These are phyloP conservation scores for Globisporangium heterothallicum DNA, from an alignment of 352 stramenopile genomes.

Conservation along the genomic window DNA sequence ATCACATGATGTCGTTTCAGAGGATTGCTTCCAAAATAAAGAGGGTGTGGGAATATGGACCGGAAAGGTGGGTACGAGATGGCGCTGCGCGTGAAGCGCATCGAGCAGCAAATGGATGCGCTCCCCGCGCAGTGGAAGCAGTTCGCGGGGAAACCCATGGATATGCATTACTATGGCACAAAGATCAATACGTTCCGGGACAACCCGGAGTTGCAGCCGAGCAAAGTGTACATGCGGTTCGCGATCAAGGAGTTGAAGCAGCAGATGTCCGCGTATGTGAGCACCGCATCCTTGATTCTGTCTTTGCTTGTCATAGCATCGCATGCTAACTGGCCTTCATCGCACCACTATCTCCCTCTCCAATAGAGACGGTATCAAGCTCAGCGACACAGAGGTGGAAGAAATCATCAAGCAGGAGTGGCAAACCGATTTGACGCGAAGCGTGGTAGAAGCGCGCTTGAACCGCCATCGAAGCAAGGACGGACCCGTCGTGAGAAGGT, in stretches of 20 bases:
- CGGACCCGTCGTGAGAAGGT: constrained; percentile 47
- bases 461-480: constrained; percentile 57
- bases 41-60: not conserved
- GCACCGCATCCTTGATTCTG: not conserved
- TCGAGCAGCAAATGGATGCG: constrained; percentile 51
- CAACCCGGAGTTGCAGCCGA: constrained; percentile 42
- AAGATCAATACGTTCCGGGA: constrained; percentile 61
- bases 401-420: constrained; percentile 54
- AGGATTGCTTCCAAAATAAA: too few species aligned
- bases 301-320: too few species aligned
- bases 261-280: constrained; percentile 30
- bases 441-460: constrained; percentile 40
- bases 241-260: constrained; percentile 32
- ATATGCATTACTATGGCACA: constrained; percentile 55
- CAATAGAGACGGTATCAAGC: constrained; percentile 16
- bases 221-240: constrained; percentile 37
- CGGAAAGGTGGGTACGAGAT: constrained; percentile 29
- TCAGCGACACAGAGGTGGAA: constrained; percentile 41
- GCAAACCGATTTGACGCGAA: constrained; percentile 53
- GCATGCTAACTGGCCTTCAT: too few species aligned
- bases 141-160: constrained; percentile 45
- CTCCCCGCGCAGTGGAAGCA: constrained; percentile 38
- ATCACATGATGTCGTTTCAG: not conserved
- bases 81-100: constrained; percentile 29
- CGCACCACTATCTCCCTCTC: not conserved